Evolutionary conservation across 2,329 filamentous ascomycete species (phyloP).

Genomic region (Byssoonygena ceratinophila): DNA sequence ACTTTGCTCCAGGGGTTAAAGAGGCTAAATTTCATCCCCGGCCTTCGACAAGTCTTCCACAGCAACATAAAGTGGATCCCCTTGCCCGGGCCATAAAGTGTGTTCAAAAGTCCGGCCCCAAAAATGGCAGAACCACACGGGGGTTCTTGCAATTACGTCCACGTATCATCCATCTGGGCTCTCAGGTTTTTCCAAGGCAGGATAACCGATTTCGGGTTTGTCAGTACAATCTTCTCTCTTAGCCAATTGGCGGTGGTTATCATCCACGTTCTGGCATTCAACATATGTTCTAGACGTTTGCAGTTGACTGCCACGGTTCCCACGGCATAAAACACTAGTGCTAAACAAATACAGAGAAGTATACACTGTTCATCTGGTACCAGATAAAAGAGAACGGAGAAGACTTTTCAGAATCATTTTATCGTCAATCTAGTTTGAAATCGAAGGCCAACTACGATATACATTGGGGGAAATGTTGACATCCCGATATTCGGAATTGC

Average conservation of each 20-base stretch:
- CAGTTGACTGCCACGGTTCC: not conserved
- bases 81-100: not conserved
- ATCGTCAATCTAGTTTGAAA: too few species aligned
- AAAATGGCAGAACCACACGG: not conserved
- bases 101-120: not conserved
- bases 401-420: not conserved
- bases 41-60: not conserved
- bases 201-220: not conserved
- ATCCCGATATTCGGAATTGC: not conserved
- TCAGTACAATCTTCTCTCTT: not conserved
- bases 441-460: too few species aligned
- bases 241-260: too few species aligned
- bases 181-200: too few species aligned
- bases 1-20: not conserved
- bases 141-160: not conserved
- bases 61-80: conserved; percentile 6
- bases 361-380: not conserved
- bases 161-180: not conserved
- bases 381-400: not conserved
- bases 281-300: not conserved
- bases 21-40: not conserved
- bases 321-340: not conserved
- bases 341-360: not conserved
- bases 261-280: not conserved
- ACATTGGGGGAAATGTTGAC: too few species aligned